Evolutionary conservation across 495 filamentous ascomycete genomes (phyloP).

Genomic region (Aspergillus campestris): DNA sequence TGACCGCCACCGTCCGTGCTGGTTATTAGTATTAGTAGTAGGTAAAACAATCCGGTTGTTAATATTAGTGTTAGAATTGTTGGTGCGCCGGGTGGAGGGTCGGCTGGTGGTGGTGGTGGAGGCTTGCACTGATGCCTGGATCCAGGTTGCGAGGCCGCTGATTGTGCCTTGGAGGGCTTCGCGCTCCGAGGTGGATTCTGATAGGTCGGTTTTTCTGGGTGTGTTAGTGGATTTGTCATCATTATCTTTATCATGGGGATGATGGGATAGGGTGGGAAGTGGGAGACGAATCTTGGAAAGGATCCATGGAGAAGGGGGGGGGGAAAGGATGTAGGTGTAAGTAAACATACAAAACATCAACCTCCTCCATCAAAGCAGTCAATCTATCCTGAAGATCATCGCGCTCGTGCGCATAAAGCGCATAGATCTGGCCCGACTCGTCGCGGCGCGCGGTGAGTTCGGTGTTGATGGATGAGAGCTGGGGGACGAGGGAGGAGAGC

Average conservation of each 20-base stretch:
- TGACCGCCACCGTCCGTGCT: constrained; percentile 11
- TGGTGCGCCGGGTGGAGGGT: too few relatives aligned
- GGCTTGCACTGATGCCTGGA: constrained; percentile 2
- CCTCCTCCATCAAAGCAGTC: constrained; percentile 24
- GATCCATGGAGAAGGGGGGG: neutral
- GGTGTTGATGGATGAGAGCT: constrained; percentile 19
- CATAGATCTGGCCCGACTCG: constrained; percentile 27
- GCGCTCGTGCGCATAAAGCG: constrained; percentile 22
- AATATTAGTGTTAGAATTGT: too few relatives aligned
- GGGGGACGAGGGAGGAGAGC: constrained; percentile 16
- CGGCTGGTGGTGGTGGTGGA: too few relatives aligned
- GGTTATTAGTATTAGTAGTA: too few relatives aligned
- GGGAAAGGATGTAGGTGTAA: neutral
- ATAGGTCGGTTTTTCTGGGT: constrained; percentile 22
- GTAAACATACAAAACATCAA: constrained; percentile 24
- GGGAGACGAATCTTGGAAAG: neutral
- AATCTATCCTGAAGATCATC: constrained; percentile 16
- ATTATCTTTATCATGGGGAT: neutral
- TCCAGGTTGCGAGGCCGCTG: constrained; percentile 26
- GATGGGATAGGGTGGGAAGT: too few relatives aligned
- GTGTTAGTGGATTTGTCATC: neutral
- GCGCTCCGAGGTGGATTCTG: constrained; percentile 26
- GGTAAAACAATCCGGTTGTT: too few relatives aligned
- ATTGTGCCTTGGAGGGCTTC: constrained; percentile 33
- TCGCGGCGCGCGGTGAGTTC: constrained; percentile 23